Conservation (phyloP, 805 yeast genomes). For the Allodekkera sacchari region DNA sequence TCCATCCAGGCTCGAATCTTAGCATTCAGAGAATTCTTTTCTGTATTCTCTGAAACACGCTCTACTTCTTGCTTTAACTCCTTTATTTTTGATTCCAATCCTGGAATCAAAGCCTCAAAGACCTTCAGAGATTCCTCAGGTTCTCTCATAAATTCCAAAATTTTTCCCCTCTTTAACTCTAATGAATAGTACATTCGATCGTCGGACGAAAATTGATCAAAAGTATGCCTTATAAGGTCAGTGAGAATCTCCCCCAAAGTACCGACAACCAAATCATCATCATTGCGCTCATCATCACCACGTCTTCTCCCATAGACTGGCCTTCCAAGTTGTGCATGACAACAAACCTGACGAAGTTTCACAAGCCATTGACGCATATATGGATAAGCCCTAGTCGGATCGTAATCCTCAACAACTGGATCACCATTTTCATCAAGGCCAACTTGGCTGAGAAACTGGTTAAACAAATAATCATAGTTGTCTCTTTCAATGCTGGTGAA, state of each 20-base stretch:
- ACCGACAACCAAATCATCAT: conserved; percentile 22
- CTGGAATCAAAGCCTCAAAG: conserved; percentile 34
- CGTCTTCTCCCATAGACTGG: conserved; percentile 5
- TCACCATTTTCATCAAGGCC: conserved; percentile 44
- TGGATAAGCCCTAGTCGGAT: conserved; percentile 33
- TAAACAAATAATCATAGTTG: conserved; percentile 59
- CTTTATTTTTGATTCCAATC: conserved; percentile 18
- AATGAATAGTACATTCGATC: conserved; percentile 41
- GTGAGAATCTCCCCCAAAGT: conserved; percentile 63
- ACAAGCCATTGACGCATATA: conserved; percentile 64
- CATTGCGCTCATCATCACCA: conserved; percentile 6
- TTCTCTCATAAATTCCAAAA: conserved; percentile 46
- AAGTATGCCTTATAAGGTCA: conserved; percentile 53
- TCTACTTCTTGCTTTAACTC: conserved; percentile 5
- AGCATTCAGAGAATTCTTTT: conserved; percentile 5
- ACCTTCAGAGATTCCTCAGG: conserved; percentile 43
- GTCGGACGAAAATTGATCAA: conserved; percentile 35
- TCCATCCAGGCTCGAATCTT: conserved; percentile 46
- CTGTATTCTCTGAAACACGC: conserved; percentile 4
- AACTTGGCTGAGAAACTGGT: conserved; percentile 49
- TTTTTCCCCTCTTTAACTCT: conserved; percentile 57
- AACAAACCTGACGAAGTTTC: conserved; percentile 68
- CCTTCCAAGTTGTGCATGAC: conserved; percentile 54
- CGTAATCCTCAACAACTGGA: conserved; percentile 42
- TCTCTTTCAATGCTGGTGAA: conserved; percentile 81